phyloP scores from a whole-genome alignment of 2,329 filamentous ascomycete genomes.

The Colletotrichum melonis region DNA sequence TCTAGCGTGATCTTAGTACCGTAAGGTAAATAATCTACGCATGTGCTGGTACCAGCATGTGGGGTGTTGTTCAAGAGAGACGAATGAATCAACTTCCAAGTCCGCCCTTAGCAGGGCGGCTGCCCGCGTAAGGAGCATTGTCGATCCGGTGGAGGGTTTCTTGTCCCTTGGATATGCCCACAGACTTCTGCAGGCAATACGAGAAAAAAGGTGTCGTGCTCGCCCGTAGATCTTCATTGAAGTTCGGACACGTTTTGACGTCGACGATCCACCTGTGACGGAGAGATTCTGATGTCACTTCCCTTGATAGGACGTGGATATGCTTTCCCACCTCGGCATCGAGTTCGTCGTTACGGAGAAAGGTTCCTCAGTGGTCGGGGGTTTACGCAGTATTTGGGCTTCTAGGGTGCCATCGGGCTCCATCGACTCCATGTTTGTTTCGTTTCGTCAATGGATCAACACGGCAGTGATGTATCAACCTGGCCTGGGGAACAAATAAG shows the following conservation, averaged over 20 bases:
- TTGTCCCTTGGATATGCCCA: not conserved
- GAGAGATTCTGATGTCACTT: constrained; percentile 19
- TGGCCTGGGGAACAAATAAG: not conserved
- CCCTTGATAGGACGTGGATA: not conserved
- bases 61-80: not conserved
- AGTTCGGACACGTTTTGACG: constrained; percentile 20
- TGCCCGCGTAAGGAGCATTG: not conserved
- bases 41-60: not conserved
- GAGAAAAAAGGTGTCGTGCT: constrained; percentile 4
- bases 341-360: not conserved
- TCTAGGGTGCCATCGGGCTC: not conserved
- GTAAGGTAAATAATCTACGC: not conserved
- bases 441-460: not conserved
- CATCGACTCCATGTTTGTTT: constrained; percentile 17
- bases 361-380: not conserved
- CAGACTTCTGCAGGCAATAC: not conserved
- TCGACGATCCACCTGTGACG: constrained; percentile 17
- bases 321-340: not conserved
- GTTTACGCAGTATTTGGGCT: not conserved
- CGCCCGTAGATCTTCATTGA: constrained; percentile 16
- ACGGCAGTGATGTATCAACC: not conserved
- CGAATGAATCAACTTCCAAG: not conserved
- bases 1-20: not conserved
- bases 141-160: not conserved
- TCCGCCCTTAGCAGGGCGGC: not conserved